Base-by-base conservation (phyloP, 106 monocot genomes). In the Narthecium ossifragum region DNA sequence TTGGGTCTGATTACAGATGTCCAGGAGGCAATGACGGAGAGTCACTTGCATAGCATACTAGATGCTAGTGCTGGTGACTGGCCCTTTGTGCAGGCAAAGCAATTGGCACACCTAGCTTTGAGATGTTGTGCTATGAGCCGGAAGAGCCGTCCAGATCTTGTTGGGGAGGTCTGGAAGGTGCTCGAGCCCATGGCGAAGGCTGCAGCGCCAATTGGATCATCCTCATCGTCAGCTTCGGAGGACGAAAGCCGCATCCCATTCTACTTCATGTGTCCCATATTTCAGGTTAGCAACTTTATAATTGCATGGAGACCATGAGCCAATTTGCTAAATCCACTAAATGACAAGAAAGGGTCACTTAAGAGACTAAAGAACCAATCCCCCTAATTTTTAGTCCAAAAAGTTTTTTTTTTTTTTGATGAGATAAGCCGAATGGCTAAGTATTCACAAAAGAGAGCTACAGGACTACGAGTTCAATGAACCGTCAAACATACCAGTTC, bases 11-110 rank as follows among this genome's bases (percentile, higher is more conserved):
- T 36, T 5, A 46, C 66, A 20, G 34, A 47, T 36, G 71, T 77
- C 2, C 21, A 53, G 27, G 49, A 60, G 8, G 70, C 51, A 2
- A 3, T 77, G 27, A 17, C 24, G 13, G 61, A 10, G 32, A 51
- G 59, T 17, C 31, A 27, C 17, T 18, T 78, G 56, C 14, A 29
- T 6, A n/a, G 52, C 15, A 56, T 78, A 24, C 13, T 78, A 46
- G 78, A 72, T 49, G 30, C 6, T 22, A 67, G 62, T 34, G 67
- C 78, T 21, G 72, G 78, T 24, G 49, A 72, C 2, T 78, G 78
- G 78, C 78, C 72, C 23, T 41, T 53, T 28, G 31, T 58, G 8
- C 72, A 68, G 57, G 47, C 72, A 22, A 34, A 63, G 33, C 47
- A 63, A 33, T 32, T 78, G 7, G 11, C 37, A 4, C 38, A 46